Conservation (phyloP, 1,284 basidiomycete species). For the Pascua guehoae region DNA sequence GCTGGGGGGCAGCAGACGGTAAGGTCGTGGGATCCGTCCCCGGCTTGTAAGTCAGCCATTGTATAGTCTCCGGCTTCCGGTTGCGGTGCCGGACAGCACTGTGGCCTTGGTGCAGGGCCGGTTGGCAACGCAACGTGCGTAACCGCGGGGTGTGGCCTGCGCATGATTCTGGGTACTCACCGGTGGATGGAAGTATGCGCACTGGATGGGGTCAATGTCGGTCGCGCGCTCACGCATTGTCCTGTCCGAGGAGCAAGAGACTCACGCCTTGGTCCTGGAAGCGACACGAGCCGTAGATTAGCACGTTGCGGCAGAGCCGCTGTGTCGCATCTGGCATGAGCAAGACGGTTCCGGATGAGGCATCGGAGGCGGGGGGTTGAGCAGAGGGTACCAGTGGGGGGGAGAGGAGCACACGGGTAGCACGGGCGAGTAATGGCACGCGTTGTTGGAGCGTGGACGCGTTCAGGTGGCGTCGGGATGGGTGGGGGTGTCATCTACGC, state of each 20-base stretch:
- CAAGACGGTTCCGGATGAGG: too few species aligned
- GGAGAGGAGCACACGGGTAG: too few species aligned
- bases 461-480: not conserved
- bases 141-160: too few species aligned
- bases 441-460: not conserved
- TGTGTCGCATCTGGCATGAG: constrained; percentile 49
- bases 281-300: constrained; percentile 81
- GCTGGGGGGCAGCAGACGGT: constrained; percentile 3
- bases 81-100: too few species aligned
- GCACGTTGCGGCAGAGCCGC: constrained; percentile 77
- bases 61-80: too few species aligned
- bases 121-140: too few species aligned
- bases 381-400: too few species aligned
- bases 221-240: constrained; percentile 7
- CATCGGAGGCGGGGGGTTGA: too few species aligned
- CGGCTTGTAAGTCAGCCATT: constrained; percentile 3
- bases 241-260: constrained; percentile 2
- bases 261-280: constrained; percentile 71
- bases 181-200: constrained; percentile 73
- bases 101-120: too few species aligned
- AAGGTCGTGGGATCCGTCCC: constrained; percentile 11
- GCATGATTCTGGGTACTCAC: constrained; percentile 48
- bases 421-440: too few species aligned
- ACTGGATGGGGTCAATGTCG: constrained; percentile 38
- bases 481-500: too few species aligned